Evolutionary conservation across 2,329 filamentous ascomycete genomes (phyloP), one percentile per base, ranked within the genome.

Genomic region (Beauveria asiatica): DNA sequence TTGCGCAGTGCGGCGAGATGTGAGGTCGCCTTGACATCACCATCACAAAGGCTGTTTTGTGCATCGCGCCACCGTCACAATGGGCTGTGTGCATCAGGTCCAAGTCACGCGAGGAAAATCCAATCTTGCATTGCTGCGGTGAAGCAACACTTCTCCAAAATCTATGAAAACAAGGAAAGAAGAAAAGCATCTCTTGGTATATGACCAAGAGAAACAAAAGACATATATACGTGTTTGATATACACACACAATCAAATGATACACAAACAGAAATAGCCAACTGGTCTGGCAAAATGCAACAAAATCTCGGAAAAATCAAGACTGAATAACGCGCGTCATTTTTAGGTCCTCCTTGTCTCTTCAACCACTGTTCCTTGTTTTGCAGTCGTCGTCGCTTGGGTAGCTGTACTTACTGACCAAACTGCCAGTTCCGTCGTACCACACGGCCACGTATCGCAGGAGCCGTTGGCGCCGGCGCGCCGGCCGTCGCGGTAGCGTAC

Each of bases 1-100:
- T 99, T 69, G 80, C 85, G 10, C 87, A 95, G 77, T 97, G 93
- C 70, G 94, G 94, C 33, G 92, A 97, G 81, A 96, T 97, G 92
- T 97, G 69, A 62, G 30, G 13, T 5, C 33, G 13, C 33, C 5
- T 16, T 37, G 1, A 16, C 33, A 30, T 9, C 5, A 13, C 33
- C 33, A 30, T 9, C 5, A 13, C 33, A 16, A 16, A 16, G 33
- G 13, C 33, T 13, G 55, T 19, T 13, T 50, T 21, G 33, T 21
- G 37, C 51, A 39, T 19, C 17, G 4, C 3, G 8, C n/a, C 23
- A 56, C 23, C 1, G 21, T 23, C 25, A 37, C 33, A 37, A 37
- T 37, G 33, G 33, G 33, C 27, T 30, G 8, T 37, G n/a, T 37
- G 33, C 33, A 37, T 37, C 11, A 37, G 30, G 30, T 16, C 4